These are phyloP conservation scores for Tylopilus cervinicoccineus DNA, from an alignment of 768 basidiomycete species.

Conservation along the genomic window DNA sequence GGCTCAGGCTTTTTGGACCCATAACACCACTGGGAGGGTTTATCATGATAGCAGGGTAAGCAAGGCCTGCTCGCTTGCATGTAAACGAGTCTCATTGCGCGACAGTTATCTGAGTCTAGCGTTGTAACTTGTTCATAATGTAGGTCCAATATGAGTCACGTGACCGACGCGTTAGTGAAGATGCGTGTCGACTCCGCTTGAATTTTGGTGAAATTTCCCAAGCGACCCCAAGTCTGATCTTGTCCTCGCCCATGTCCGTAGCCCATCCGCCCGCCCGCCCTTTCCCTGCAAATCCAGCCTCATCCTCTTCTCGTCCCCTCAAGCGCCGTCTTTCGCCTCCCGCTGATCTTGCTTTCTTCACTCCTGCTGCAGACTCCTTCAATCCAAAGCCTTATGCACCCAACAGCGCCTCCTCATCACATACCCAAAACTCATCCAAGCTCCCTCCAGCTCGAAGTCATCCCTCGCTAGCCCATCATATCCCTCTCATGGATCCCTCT, in stretches of 20 bases:
- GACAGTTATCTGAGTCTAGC: slow-evolving; percentile 52
- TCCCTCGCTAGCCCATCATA: slow-evolving; percentile 38
- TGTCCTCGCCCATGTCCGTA: slow-evolving; percentile 17
- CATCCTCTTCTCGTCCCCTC: slow-evolving; percentile 30
- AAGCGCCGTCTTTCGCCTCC: slow-evolving; percentile 49
- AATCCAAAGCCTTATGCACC: slow-evolving; percentile 63
- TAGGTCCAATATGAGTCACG: slow-evolving; percentile 29
- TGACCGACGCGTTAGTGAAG: slow-evolving; percentile 36
- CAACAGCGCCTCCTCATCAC: slow-evolving; percentile 20
- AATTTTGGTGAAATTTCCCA: slow-evolving; percentile 34
- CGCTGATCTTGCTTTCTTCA: slow-evolving; percentile 57
- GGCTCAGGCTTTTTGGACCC: slow-evolving; percentile 53
- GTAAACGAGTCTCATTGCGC: slow-evolving; percentile 3
- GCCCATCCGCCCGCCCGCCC: slow-evolving; percentile 15
- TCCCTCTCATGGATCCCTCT: slow-evolving; percentile 63
- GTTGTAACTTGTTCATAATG: slow-evolving; percentile 29
- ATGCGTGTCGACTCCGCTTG: slow-evolving; percentile 43
- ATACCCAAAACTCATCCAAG: slow-evolving; percentile 22
- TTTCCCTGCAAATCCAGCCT: slow-evolving; percentile 21
- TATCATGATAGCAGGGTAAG: slow-evolving; percentile 67
- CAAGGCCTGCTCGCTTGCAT: neutral
- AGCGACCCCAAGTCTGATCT: slow-evolving; percentile 4
- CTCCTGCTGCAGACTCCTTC: slow-evolving; percentile 59
- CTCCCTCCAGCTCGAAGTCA: slow-evolving; percentile 29
- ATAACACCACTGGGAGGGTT: slow-evolving; percentile 65